Base-by-base conservation (phyloP, 306 rosid genomes). In the Cucumis hystrix region DNA sequence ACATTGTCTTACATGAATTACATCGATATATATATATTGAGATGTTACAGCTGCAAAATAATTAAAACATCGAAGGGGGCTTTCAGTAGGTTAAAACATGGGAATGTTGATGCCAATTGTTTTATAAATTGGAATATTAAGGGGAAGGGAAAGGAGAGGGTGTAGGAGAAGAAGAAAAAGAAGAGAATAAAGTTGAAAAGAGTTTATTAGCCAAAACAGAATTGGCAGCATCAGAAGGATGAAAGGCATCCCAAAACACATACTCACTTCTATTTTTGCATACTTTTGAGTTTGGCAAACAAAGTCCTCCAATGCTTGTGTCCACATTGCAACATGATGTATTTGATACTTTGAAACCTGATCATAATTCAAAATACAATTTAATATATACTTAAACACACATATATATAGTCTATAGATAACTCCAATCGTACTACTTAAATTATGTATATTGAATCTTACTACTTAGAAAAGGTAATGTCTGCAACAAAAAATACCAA, bases 211-310 rank as follows among this genome's bases (percentile, higher is more conserved):
- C 97, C 28, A 93, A 91, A 35, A 88, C 82, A 15, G 33, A 86
- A 77, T 93, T 93, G 14, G 98, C 98, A 79, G 89, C 90, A 75
- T 93, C 98, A 2, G 98, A 85, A 14, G 98, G 98, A 84, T 93
- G 97, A 76, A 93, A 93, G 15, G 97, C 97, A 75, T 93, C 98
- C 96, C 97, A 93, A 79, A 93, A 91, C 45, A 89, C 98, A 7
- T 80, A 91, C 0, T 93, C 97, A 25, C 21, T 80, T 11, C 97
- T 83, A 20, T 93, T 88, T 0, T 21, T 57, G 79, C 98, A 93
- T 16, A 87, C 0, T 76, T 91, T 91, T 11, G 98, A 87, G 81
- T 91, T 93, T 18, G 97, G 97, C 82, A 93, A 78, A 80, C 98
- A 93, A 49, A 93, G 80, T 62, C 98, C 97, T 62, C 98, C 97